Conservation (phyloP, 257 asterid genomes). For the Sherardia arvensis region DNA sequence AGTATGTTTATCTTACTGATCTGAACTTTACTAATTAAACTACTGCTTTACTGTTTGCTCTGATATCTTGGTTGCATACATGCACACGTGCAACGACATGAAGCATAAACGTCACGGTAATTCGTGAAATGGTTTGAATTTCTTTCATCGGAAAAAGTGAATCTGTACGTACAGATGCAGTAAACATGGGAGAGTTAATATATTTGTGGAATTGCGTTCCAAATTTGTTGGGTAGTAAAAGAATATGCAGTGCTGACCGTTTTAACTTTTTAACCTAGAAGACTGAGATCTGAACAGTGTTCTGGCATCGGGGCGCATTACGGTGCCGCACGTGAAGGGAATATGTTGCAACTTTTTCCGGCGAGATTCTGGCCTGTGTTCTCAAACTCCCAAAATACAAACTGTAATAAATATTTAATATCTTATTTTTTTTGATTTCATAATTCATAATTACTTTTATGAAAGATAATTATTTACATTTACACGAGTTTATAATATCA, state of each 20-base stretch:
- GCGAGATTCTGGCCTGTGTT: constrained; percentile 41
- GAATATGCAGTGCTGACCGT: background rate
- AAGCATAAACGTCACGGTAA: constrained; percentile 18
- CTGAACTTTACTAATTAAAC: too few relatives aligned
- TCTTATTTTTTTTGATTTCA: too few relatives aligned
- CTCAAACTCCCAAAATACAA: too few relatives aligned
- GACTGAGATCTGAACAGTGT: constrained; percentile 11
- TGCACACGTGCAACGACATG: constrained; percentile 12
- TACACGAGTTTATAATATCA: too few relatives aligned
- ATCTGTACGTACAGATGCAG: background rate
- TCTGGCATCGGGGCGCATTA: constrained; percentile 14
- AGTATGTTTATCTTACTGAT: too few relatives aligned
- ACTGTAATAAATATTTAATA: too few relatives aligned
- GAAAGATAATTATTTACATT: too few relatives aligned
- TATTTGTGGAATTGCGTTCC: background rate
- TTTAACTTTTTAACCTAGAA: constrained; percentile 3
- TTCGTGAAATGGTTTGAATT: background rate
- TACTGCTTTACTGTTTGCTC: too few relatives aligned
- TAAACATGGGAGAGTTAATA: constrained; percentile 5
- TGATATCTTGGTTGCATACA: too few relatives aligned
- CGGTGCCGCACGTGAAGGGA: constrained; percentile 40
- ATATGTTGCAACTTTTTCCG: constrained; percentile 34
- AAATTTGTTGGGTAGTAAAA: constrained; percentile 18
- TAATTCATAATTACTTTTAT: too few relatives aligned
- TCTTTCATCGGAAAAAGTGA: background rate